A percentile compares a stretch with the other conserved stretches of the same genome.
Conservation (phyloP, 371 early-diverging fungal genomes). For the Smittium mucronatum region DNA sequence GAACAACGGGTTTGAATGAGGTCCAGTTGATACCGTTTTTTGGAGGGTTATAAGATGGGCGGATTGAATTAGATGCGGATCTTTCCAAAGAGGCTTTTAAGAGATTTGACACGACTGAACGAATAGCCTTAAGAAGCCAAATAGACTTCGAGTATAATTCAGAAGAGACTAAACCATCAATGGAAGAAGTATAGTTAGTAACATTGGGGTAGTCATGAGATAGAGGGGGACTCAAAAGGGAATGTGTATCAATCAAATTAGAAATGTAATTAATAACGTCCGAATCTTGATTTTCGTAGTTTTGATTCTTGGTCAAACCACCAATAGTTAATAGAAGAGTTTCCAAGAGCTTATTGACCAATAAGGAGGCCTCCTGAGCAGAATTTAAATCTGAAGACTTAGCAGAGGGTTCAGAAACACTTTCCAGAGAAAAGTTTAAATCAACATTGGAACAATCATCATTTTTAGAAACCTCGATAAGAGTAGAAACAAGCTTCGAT, state of each 20-base stretch:
- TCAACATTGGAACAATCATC: conserved; percentile 8
- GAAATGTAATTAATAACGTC: conserved; percentile 66
- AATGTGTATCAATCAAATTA: conserved; percentile 4
- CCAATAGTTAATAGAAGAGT: conserved; percentile 24
- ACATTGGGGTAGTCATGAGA: neutral
- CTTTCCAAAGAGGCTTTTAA: neutral
- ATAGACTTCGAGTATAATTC: neutral
- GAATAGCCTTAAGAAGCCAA: conserved; percentile 6
- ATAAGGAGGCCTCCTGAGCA: conserved; percentile 13
- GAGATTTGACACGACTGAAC: neutral
- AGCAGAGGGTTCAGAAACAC: neutral
- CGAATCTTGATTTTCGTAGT: conserved; percentile 68
- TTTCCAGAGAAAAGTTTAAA: neutral
- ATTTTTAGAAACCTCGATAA: conserved; percentile 29
- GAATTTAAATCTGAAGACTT: conserved; percentile 11
- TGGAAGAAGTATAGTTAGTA: neutral
- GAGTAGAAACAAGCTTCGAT: conserved; percentile 46
- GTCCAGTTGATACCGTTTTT: neutral
- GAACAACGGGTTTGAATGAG: neutral
- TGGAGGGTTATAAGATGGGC: neutral
- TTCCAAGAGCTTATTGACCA: conserved; percentile 12
- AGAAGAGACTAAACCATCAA: neutral
- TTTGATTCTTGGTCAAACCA: conserved; percentile 62
- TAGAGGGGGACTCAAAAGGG: neutral
- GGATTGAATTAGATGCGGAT: neutral